A percentile compares a stretch with the other conserved stretches of the same genome.
Conservation (phyloP, 2,329 filamentous ascomycete genomes). For the Lojkania enalia region DNA sequence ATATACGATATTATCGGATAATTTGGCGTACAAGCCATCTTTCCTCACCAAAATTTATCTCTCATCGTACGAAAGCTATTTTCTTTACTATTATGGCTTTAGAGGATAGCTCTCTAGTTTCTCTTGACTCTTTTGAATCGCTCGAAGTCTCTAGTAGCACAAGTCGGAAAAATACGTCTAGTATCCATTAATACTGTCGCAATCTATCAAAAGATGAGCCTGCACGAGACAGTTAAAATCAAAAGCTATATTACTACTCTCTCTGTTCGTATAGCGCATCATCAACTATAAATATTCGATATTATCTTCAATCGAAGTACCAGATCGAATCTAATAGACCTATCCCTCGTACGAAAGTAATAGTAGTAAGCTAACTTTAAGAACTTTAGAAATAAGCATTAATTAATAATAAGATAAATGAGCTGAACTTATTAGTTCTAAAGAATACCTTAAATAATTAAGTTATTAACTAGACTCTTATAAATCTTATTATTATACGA, state of each 20-base stretch:
- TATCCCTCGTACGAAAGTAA: neutral
- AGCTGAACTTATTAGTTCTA: neutral
- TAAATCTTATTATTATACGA: neutral
- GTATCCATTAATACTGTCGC: neutral
- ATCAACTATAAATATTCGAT: neutral
- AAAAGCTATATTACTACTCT: neutral
- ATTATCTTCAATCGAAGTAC: neutral
- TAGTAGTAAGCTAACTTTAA: neutral
- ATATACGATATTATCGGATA: neutral
- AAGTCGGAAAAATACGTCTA: neutral
- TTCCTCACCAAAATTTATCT: neutral
- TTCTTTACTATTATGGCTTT: neutral
- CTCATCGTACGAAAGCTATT: neutral
- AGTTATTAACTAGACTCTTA: neutral
- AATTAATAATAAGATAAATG: neutral
- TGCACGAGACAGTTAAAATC: neutral
- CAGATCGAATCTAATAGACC: neutral
- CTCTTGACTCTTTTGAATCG: neutral
- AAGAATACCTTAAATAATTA: neutral
- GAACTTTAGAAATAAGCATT: neutral
- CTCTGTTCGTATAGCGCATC: neutral
- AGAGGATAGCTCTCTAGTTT: neutral
- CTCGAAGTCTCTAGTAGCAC: neutral
- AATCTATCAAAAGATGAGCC: neutral
- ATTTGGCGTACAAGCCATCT: neutral